phyloP scores from a whole-genome alignment of 1,284 basidiomycete genomes.

The Phylloboletellus chloephorus region DNA sequence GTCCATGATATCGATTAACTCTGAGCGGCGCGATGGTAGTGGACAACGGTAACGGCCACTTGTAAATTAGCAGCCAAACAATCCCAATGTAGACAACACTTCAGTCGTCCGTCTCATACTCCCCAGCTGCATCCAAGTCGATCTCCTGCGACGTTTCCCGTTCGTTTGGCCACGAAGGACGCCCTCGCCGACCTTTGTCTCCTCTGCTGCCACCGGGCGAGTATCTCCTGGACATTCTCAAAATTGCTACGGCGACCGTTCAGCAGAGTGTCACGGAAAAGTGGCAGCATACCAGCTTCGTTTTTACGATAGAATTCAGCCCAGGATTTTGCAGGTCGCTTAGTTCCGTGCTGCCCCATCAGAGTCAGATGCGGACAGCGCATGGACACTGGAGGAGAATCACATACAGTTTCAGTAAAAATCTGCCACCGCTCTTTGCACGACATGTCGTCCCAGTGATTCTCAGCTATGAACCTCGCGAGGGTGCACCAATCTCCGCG shows the following conservation, averaged over 20 bases:
- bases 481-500: constrained; percentile 54
- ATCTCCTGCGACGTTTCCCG: constrained; percentile 3
- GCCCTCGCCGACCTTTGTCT: constrained; percentile 16
- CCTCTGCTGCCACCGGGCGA: constrained; percentile 7
- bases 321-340: constrained; percentile 53
- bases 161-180: constrained; percentile 21
- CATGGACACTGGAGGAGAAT: constrained; percentile 2
- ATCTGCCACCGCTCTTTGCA: constrained; percentile 47
- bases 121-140: constrained; percentile 19
- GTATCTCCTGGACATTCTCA: constrained; percentile 25
- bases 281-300: constrained; percentile 39
- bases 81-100: constrained; percentile 4
- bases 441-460: constrained; percentile 40
- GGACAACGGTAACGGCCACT: constrained; percentile 17
- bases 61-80: constrained; percentile 11
- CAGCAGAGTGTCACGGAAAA: constrained; percentile 3
- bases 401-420: constrained; percentile 45
- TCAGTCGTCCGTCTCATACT: constrained; percentile 23
- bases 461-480: constrained; percentile 50
- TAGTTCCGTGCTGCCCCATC: constrained; percentile 36
- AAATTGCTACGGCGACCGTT: constrained; percentile 15
- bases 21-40: constrained; percentile 10
- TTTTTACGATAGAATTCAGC: constrained; percentile 51
- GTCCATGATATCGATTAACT: constrained; percentile 57
- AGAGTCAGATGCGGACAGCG: constrained; percentile 1